Percentiles rank a stretch among this genome's conserved stretches.
These are phyloP conservation scores for Trichoderma gracile DNA, from an alignment of 2,329 filamentous ascomycete species.

Conservation along the genomic window DNA sequence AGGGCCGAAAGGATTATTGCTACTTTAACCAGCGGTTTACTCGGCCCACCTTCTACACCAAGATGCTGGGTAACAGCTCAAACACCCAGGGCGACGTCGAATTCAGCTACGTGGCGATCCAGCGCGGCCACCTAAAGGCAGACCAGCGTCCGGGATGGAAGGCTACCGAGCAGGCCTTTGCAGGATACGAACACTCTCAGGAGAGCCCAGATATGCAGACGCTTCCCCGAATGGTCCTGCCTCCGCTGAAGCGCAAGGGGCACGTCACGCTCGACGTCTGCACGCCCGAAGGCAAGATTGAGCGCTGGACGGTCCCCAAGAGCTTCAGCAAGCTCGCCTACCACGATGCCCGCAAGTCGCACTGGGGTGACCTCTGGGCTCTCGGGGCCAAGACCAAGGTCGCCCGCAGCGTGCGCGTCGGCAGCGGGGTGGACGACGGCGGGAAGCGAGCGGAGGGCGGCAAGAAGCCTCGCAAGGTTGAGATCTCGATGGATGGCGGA, in stretches of 20 bases:
- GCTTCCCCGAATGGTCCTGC: constrained; percentile 75
- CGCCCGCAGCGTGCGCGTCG: constrained; percentile 60
- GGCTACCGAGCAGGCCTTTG: constrained; percentile 67
- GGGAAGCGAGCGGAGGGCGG: constrained; percentile 46
- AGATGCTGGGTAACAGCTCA: constrained; percentile 65
- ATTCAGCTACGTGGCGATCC: constrained; percentile 86
- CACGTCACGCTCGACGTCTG: constrained; percentile 91
- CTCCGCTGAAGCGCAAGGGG: constrained; percentile 81
- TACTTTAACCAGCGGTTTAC: constrained; percentile 88
- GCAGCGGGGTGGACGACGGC: constrained; percentile 50
- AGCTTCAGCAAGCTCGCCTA: constrained; percentile 81
- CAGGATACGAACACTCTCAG: constrained; percentile 63
- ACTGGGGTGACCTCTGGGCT: constrained; percentile 95
- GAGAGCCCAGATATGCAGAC: constrained; percentile 58
- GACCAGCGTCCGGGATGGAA: constrained; percentile 49
- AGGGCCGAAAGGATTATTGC: constrained; percentile 84
- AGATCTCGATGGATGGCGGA: constrained; percentile 37
- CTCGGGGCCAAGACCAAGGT: constrained; percentile 87
- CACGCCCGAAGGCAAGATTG: constrained; percentile 79
- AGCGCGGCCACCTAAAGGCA: constrained; percentile 62
- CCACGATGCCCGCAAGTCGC: constrained; percentile 85
- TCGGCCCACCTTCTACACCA: constrained; percentile 78
- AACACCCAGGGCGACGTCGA: constrained; percentile 87
- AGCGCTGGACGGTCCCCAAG: constrained; percentile 90
- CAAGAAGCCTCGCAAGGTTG: constrained; percentile 46